Evolutionary conservation across 192 early-diverging fungal genomes (phyloP), one percentile per base, ranked within the genome.

Genomic region (Coemansia sp.): DNA sequence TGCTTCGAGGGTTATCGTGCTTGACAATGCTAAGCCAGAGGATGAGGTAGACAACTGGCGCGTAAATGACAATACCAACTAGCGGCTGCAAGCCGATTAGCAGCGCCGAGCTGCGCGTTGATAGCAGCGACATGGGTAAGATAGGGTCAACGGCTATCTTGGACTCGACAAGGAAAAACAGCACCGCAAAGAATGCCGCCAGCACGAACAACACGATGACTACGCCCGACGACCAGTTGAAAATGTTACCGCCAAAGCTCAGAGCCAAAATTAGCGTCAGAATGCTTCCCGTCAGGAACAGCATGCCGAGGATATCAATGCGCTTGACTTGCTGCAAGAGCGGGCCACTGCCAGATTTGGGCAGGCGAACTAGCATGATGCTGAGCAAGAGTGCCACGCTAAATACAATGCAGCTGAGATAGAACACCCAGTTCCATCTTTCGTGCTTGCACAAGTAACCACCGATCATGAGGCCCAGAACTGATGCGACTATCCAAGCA

Each of bases 1-100:
- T 48, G 37, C n/a, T 67, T 21, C 39, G n/a, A 0, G 66, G 19
- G 3, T 68, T 70, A 54, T 64, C 68, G 33, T 39, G 36, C 51
- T 77, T 73, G 68, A 82, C 72, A 7, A 63, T 53, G 60, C 92
- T 88, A 72, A 92, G 94, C 72, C 86, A 94, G 27, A 89, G 16
- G 1, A 89, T 84, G 33, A 90, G 69, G 81, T 90, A 97, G 7
- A 79, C 59, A 3, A 77, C 16, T 1, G 72, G 77, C 14, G 62
- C 51, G 60, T 66, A 79, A 6, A 65, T 71, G 35, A 66, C 71
- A 31, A 74, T 56, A 8, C 77, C 74, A 7, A 73, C 17, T 16
- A 77, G 61, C 34, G 65, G 68, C 65, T 76, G 70, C 35, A 77
- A 54, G 11, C 34, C 50, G 24, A 74, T 27, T 44, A 81, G 54